Base-by-base conservation (phyloP, 1,284 basidiomycete genomes). In the Ustilago hordei region DNA sequence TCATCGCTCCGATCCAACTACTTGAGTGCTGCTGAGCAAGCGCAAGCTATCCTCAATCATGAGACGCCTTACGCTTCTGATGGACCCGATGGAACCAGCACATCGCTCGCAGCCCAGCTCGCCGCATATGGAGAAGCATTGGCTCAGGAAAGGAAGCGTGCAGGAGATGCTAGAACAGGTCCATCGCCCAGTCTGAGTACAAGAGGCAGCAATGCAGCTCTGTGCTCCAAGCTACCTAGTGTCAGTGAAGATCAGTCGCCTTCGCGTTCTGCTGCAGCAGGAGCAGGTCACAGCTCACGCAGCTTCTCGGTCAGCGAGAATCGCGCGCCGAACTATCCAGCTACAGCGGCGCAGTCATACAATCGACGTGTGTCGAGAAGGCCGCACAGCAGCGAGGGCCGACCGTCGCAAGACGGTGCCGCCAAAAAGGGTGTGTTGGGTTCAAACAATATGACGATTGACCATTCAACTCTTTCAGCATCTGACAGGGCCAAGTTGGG, bases 41-140 rank as follows among this genome's bases (percentile, higher is more conserved):
- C 78, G 8, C 71, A 78, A 36, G 78, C 78, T 7, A 80, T 81
- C 43, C 54, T 81, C 13, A 77, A 74, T 35, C 70, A 77, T 6
- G 78, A 80, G 12, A 52, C 56, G 7, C 67, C 71, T 3, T 73
- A 60, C 56, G 38, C 48, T 15, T 45, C 41, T 1, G 75, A 75
- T 17, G 65, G 67, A 7, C 60, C 56, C 7, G 78, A 80, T 32
- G 80, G 72, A 19, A 69, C 70, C 2, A 68, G 68, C 38, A 48
- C 65, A 3, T 76, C 74, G 15, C 56, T 81, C 34, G 68, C 75
- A 4, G 58, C 65, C 3, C 79, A 80, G 57, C 75, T 81, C 2
- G 78, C 78, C 13, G 77, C 80, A 1, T 81, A 81, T 47, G 80
- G 80, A 34, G 80, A 80, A 60, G 80, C 80, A 4, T 54, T 81